Conservation (phyloP, 2,329 filamentous ascomycete species). For the Apiospora hydei region DNA sequence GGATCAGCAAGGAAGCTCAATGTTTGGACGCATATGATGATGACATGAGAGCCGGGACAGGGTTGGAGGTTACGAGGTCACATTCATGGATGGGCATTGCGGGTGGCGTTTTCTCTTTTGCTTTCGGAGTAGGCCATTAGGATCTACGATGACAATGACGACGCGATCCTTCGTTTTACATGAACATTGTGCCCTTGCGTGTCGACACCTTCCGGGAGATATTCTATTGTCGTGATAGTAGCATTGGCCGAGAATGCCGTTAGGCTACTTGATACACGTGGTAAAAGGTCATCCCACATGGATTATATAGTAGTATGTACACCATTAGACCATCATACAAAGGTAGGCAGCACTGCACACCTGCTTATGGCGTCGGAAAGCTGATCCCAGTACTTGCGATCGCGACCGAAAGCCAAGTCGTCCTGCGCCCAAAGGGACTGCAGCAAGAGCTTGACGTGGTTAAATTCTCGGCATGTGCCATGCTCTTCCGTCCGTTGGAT, state of each 20-base stretch:
- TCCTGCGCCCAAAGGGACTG: slow-evolving; percentile 45
- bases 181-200: too few relatives aligned
- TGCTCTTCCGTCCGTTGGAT: slow-evolving; percentile 37
- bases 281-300: too few relatives aligned
- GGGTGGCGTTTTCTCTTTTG: background rate
- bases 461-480: slow-evolving; percentile 32
- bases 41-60: too few relatives aligned
- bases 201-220: too few relatives aligned
- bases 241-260: too few relatives aligned
- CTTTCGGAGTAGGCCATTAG: too few relatives aligned
- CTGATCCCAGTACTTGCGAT: background rate
- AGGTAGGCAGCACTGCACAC: background rate
- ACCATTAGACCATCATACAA: background rate
- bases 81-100: background rate
- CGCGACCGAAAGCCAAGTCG: slow-evolving; percentile 36
- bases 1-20: too few relatives aligned
- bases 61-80: background rate
- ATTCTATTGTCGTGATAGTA: too few relatives aligned
- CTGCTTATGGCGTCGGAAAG: background rate
- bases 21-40: background rate
- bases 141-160: too few relatives aligned
- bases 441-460: slow-evolving; percentile 35
- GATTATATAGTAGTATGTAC: background rate
- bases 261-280: too few relatives aligned
- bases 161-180: too few relatives aligned